These are phyloP conservation scores for Kwoniella pini DNA, from an alignment of 768 basidiomycete species.

Conservation along the genomic window DNA sequence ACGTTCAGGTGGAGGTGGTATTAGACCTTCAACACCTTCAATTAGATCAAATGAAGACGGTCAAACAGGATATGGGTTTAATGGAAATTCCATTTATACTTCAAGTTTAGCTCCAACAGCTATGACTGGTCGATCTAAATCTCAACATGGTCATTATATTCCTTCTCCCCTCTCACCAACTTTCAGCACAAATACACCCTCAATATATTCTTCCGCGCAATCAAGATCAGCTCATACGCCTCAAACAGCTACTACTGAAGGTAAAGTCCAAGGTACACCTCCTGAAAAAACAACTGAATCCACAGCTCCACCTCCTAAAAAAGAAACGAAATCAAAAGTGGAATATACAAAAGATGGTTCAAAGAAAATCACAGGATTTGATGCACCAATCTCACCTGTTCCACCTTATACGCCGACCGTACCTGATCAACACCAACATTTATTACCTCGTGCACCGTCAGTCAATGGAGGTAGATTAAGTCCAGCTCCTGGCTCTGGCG, in stretches of 20 bases:
- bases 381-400: conserved; percentile 37
- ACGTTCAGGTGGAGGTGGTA: conserved; percentile 28
- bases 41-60: conserved; percentile 36
- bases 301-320: background rate
- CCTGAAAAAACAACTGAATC: conserved; percentile 27
- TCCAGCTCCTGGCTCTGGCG: background rate
- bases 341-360: conserved; percentile 32
- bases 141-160: conserved; percentile 26
- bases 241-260: conserved; percentile 8
- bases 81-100: conserved; percentile 3
- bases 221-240: conserved; percentile 5
- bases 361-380: conserved; percentile 44
- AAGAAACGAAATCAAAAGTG: conserved; percentile 21
- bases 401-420: conserved; percentile 24
- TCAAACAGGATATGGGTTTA: background rate
- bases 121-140: conserved; percentile 22
- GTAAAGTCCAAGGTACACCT: conserved; percentile 14
- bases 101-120: background rate
- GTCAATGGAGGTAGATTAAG: conserved; percentile 5
- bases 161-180: conserved; percentile 47
- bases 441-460: conserved; percentile 7
- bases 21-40: conserved; percentile 36
- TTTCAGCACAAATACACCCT: conserved; percentile 20
- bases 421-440: background rate
- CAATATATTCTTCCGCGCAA: conserved; percentile 10